Base-by-base conservation (phyloP, 1,284 basidiomycete genomes). In the Polyporus tsugae region DNA sequence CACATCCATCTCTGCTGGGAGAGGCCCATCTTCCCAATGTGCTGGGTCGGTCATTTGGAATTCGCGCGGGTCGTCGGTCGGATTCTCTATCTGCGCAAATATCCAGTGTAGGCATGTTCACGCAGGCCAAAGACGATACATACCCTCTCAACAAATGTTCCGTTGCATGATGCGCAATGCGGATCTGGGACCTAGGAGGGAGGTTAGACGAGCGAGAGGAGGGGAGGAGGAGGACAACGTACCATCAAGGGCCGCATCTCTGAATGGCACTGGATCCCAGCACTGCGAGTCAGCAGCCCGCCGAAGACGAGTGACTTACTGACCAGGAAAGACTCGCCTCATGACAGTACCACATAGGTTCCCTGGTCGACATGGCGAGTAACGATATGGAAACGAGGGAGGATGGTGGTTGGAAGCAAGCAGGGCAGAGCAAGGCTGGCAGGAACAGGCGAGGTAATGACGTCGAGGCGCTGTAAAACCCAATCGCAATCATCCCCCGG, bases 171-270 rank as follows among this genome's bases (percentile, higher is more conserved):
- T 63, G 91, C 86, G 76, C 92, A 94, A 49, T 88, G 85, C 7
- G 93, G 92, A 80, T 94, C 87, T 62, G 92, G 92, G 3, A 88
- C 85, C 92, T 92, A 74, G 53, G 55, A 33, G 58, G 39, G 59
- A 38, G 19, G 68, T 74, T 61, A 74, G 41, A 64, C 25, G 29
- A 64, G 53, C 22, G 46, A 44, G 58, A 35, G 52, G 19, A 35
- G 35, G 33, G 22, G 38, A 59, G 19, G 36, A 22, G 33, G 6
- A 58, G 42, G 60, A 19, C 7, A 61, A 79, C 85, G 64, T 71
- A 93, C 93, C 92, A 94, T 93, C 62, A 94, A 78, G 2, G 93
- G 92, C 63, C 87, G 81, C 91, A 92, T 94, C 80, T 94, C 93
- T 68, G 90, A 86, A 78, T 89, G 84, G 75, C 93, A 94, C 93